phyloP scores from a whole-genome alignment of 768 basidiomycete species.

The Suillus variegatus region DNA sequence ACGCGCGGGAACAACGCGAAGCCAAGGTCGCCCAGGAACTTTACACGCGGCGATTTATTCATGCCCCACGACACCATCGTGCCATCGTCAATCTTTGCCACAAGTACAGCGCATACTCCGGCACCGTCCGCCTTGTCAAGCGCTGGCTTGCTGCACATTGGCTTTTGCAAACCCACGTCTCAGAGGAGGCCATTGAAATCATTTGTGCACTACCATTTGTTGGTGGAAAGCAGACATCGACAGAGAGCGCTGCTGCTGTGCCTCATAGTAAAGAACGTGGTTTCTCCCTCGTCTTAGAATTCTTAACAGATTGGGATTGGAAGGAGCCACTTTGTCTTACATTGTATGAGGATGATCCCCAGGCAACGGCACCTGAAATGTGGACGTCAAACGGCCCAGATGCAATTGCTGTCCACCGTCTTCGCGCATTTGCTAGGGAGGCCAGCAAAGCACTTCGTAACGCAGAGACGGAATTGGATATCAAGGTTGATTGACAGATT shows the following conservation, averaged over 20 bases:
- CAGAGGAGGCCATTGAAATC: conserved; percentile 81
- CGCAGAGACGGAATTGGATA: conserved; percentile 50
- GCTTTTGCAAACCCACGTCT: conserved; percentile 74
- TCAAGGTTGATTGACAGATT: conserved; percentile 49
- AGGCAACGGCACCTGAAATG: conserved; percentile 30
- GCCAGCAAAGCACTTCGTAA: conserved; percentile 61
- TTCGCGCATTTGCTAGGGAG: conserved; percentile 74
- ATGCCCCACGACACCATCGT: conserved; percentile 83
- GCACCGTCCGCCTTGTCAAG: conserved; percentile 86
- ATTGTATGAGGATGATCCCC: conserved; percentile 47
- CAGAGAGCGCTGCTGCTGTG: conserved; percentile 41
- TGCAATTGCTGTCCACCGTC: conserved; percentile 69
- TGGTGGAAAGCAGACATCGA: conserved; percentile 38
- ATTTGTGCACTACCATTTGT: conserved; percentile 81
- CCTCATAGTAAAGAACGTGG: conserved; percentile 81
- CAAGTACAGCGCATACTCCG: conserved; percentile 74
- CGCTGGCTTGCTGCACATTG: conserved; percentile 93
- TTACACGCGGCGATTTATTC: conserved; percentile 72
- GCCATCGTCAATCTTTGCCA: conserved; percentile 81
- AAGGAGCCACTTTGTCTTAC: conserved; percentile 73
- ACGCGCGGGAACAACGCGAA: conserved; percentile 49
- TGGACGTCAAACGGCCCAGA: conserved; percentile 78
- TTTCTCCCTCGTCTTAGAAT: conserved; percentile 71
- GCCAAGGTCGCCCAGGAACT: conserved; percentile 58
- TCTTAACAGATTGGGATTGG: conserved; percentile 86